phyloP scores from a whole-genome alignment of 768 basidiomycete genomes.

The Suillus lakei region DNA sequence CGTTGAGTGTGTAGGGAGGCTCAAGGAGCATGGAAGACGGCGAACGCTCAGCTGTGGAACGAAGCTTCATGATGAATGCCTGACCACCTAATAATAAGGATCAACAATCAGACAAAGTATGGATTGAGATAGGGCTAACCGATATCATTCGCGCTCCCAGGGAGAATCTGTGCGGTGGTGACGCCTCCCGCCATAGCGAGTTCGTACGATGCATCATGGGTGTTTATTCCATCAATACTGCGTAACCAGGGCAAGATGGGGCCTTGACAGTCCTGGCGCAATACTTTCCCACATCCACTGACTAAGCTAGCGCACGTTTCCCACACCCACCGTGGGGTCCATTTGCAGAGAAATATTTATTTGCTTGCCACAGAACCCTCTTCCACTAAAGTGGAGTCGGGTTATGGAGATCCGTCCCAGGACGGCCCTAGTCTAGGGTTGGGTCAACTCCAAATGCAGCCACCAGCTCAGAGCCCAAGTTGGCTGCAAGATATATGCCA shows the following conservation, averaged over 20 bases:
- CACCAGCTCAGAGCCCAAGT: no score
- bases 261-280: no score
- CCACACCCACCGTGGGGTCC: no score
- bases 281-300: no score
- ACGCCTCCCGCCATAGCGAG: conserved; percentile 51
- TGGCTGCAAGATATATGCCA: no score
- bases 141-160: conserved; percentile 44
- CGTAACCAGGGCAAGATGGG: conserved; percentile 70
- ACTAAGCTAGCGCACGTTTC: no score
- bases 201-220: conserved; percentile 46
- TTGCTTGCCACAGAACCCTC: no score
- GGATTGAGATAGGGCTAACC: conserved; percentile 23
- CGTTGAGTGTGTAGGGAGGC: conserved; percentile 47
- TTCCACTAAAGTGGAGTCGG: no score
- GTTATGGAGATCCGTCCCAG: no score
- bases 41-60: conserved; percentile 48
- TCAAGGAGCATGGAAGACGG: conserved; percentile 54
- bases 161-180: conserved; percentile 50
- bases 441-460: no score
- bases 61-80: conserved; percentile 55
- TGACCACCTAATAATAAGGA: conserved; percentile 44
- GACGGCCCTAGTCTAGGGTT: no score
- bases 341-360: no score
- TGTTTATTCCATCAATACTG: conserved; percentile 50
- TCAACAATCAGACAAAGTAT: neutral